Evolutionary conservation across 2,329 filamentous ascomycete species (phyloP).

Genomic region (Emergomyces africanus): DNA sequence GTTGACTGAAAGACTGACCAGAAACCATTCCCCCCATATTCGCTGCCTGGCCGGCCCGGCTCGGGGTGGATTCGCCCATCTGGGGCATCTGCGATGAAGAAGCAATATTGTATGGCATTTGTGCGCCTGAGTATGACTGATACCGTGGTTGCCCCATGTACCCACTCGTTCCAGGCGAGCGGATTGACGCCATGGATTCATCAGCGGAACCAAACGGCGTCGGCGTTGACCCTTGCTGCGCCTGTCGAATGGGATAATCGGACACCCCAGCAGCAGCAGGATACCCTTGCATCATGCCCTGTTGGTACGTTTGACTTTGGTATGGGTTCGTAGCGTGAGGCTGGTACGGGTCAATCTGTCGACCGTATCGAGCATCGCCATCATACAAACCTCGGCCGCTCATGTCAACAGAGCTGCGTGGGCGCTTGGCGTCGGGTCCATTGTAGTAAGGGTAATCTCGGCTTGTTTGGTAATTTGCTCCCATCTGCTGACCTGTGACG

Average conservation of each 20-base stretch:
- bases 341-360: slow-evolving; percentile 15
- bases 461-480: slow-evolving; percentile 13
- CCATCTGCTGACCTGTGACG: slow-evolving; percentile 9
- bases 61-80: slow-evolving; percentile 1
- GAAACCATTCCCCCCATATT: slow-evolving; percentile 2
- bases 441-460: slow-evolving; percentile 25
- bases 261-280: slow-evolving; percentile 15
- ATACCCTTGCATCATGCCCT: slow-evolving; percentile 23
- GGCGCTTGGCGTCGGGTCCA: slow-evolving; percentile 23
- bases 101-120: slow-evolving; percentile 1
- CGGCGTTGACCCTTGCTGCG: background rate
- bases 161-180: slow-evolving; percentile 12
- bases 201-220: slow-evolving; percentile 9
- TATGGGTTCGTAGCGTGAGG: slow-evolving; percentile 22
- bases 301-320: slow-evolving; percentile 22
- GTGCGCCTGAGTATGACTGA: background rate
- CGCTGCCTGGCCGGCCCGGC: background rate
- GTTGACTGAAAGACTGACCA: slow-evolving; percentile 2
- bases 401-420: slow-evolving; percentile 28
- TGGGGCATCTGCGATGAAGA: background rate
- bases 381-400: slow-evolving; percentile 25
- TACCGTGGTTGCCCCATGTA: slow-evolving; percentile 18
- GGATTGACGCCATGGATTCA: slow-evolving; percentile 23
- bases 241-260: background rate
- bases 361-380: slow-evolving; percentile 20